Base-by-base conservation (phyloP, 1,284 basidiomycete genomes). In the Malassezia yamatoensis region DNA sequence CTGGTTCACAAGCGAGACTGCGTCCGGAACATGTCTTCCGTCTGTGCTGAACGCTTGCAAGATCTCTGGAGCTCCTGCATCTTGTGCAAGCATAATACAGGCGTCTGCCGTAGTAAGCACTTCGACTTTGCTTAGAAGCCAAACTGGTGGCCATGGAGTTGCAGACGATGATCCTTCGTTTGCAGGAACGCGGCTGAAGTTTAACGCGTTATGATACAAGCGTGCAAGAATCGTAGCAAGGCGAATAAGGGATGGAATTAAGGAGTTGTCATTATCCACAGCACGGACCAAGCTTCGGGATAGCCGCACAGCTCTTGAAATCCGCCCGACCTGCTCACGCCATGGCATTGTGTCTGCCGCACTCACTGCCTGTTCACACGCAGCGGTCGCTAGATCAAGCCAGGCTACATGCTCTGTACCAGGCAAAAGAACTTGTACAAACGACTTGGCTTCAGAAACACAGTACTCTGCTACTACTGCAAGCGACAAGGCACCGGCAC, bases 161-260 rank as follows among this genome's bases (percentile, higher is more conserved):
- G 54, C 54, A 20, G 54, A 51, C 35, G 49, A 56, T 9, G 49
- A 51, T 18, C 39, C 54, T 35, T 51, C 54, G 9, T 41, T 49
- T 2, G 20, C 34, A 7, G 49, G 49, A 13, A 51, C 44, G 33
- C 20, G 49, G 18, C 18, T 40, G 9, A 20, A n/a, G 4, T n/a
- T n/a, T 8, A 56, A 45, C 43, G 20, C 36, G 38, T 32, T 35
- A 20, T 51, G 41, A 40, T 57, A 57, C 36, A 40, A 24, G 7
- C 37, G 7, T 11, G 45, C 45, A 12, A 49, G 20, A 15, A 20
- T 18, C 37, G 46, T 15, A 15, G 37, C 52, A 21, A 54, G 20
- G 11, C 13, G 18, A 9, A n/a, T 11, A 16, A 49, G 45, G 33
- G 36, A 35, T 9, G 10, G n/a, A 6, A 15, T 18, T 2, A 38